A percentile compares a stretch with the other conserved stretches of the same genome.
Evolutionary conservation across 75 land plant species (phyloP).

Genomic region (Pinus albicaulis): DNA sequence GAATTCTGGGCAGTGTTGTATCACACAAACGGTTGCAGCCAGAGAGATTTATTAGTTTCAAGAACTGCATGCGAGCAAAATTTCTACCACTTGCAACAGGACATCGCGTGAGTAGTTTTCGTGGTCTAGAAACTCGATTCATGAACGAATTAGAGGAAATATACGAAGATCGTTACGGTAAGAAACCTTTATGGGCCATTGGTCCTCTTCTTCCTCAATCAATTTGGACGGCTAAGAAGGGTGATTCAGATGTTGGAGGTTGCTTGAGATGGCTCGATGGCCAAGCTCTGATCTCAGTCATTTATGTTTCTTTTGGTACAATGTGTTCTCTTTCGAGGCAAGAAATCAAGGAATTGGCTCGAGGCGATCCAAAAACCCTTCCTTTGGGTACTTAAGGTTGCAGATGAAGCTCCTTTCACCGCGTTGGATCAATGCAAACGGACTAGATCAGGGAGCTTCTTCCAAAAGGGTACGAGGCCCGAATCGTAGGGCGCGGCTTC

Average conservation of each 20-base stretch:
- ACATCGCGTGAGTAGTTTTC: slow-evolving; percentile 26
- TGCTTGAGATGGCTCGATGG: slow-evolving; percentile 24
- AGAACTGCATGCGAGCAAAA: no score
- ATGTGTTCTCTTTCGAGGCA: slow-evolving; percentile 19
- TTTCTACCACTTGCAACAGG: not conserved
- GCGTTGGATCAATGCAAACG: not conserved
- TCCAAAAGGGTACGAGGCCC: not conserved
- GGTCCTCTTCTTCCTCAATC: not conserved
- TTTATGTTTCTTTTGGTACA: slow-evolving; percentile 58
- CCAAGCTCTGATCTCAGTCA: slow-evolving; percentile 24
- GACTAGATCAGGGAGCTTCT: not conserved
- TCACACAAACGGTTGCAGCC: not conserved
- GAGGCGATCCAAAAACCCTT: slow-evolving; percentile 41
- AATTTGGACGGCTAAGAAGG: no score
- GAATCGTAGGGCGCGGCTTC: slow-evolving; percentile 13
- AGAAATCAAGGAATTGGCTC: slow-evolving; percentile 35
- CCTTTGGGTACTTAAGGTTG: slow-evolving; percentile 35
- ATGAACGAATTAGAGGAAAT: slow-evolving; percentile 10
- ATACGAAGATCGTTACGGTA: not conserved
- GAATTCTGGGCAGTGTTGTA: not conserved
- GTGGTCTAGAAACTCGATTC: slow-evolving; percentile 21
- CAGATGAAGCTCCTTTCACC: not conserved
- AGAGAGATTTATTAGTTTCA: not conserved
- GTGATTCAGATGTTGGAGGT: no score
- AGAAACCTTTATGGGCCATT: slow-evolving; percentile 20